Evolutionary conservation across 306 rosid genomes (phyloP), one percentile per base, ranked within the genome.

Genomic region (Trifolium fragiferum): DNA sequence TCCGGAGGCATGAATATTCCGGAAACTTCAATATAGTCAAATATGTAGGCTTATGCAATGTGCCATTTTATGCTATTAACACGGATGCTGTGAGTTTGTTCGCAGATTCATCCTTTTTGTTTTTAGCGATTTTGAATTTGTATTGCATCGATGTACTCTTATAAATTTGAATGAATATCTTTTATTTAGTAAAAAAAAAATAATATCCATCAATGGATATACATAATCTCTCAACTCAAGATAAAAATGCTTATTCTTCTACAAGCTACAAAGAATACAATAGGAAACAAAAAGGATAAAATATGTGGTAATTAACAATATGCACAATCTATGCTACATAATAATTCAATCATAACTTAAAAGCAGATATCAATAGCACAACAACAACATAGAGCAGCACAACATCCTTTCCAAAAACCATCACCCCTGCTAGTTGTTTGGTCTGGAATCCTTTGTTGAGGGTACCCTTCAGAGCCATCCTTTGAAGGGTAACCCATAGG

Each of bases 391-490:
- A 83, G 0, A 72, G 77, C 80, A 78, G 87, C 86, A 69, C 77
- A 80, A 66, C 89, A 86, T 78, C 89, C 85, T 40, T 82, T 77
- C 85, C 79, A 86, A 25, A 86, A 86, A 10, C 87, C 87, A 68
- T 82, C 86, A 51, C 87, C 87, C 44, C 65, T 82, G 44, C 53
- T 55, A 3, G 70, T 80, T 9, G 84, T 86, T 76, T 85, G 38
- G 2, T 55, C 40, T 23, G 77, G 51, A 50, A 73, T 59, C 18
- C 58, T 72, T 6, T 68, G 78, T 66, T 84, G 77, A 8, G 81
- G 70, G 44, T 67, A 67, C 72, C 72, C 83, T 68, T 30, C 12
- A 41, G 73, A 41, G 12, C 14, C 76, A 67, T 82, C 76, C 32
- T 77, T 67, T 12, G 80, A 50, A n/a, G 85, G 82, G 9, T 82